Conservation (phyloP, 2,329 filamentous ascomycete species). For the Hymenoscyphus repandus region DNA sequence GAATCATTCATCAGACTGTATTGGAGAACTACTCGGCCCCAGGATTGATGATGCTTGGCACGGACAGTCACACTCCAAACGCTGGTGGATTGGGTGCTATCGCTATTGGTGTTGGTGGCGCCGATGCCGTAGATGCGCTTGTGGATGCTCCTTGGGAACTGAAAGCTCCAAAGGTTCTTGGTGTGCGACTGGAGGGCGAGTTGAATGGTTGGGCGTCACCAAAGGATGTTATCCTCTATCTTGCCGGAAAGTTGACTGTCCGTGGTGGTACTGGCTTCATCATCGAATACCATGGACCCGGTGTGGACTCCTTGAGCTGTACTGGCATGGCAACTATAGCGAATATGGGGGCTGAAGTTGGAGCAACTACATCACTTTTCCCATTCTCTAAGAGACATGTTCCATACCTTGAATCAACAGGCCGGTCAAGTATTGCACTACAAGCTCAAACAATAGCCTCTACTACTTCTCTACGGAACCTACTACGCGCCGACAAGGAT, state of each 20-base stretch:
- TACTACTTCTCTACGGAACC: conserved; percentile 44
- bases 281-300: conserved; percentile 89
- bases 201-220: conserved; percentile 88
- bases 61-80: conserved; percentile 95
- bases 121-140: conserved; percentile 93
- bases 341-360: conserved; percentile 91
- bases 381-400: conserved; percentile 81
- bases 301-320: conserved; percentile 80
- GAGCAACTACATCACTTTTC: conserved; percentile 74
- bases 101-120: conserved; percentile 94
- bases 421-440: conserved; percentile 48
- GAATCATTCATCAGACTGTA: conserved; percentile 96
- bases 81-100: conserved; percentile 91
- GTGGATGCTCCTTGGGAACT: conserved; percentile 97
- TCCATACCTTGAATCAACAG: conserved; percentile 81
- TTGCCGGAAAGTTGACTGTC: conserved; percentile 87
- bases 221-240: conserved; percentile 89
- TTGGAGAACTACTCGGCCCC: conserved; percentile 97
- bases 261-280: conserved; percentile 91
- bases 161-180: conserved; percentile 86
- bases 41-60: conserved; percentile 97
- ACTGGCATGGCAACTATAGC: conserved; percentile 91
- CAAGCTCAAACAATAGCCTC: conserved; percentile 29
- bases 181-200: conserved; percentile 77
- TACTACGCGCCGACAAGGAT: conserved; percentile 71